Conservation (phyloP, 2,329 filamentous ascomycete species). For the Aureobasidium sp. region DNA sequence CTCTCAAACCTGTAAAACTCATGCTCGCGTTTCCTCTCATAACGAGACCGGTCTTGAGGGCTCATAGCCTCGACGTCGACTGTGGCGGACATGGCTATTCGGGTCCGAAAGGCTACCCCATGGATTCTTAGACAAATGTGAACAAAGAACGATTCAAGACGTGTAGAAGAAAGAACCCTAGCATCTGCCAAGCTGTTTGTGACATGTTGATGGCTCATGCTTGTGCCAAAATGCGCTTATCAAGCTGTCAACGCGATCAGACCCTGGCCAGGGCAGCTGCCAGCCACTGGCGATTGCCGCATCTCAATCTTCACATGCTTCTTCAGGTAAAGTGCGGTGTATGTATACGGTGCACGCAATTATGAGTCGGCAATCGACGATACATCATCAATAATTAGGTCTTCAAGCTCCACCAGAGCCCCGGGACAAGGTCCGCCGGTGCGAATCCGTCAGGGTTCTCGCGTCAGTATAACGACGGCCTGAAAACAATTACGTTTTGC, state of each 20-base stretch:
- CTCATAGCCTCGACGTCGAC: conserved; percentile 9
- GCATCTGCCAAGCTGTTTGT: conserved; percentile 10
- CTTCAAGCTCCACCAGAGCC: not conserved
- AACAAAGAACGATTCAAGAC: not conserved
- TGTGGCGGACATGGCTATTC: conserved; percentile 1
- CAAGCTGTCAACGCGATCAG: conserved; percentile 7
- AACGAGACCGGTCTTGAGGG: conserved; percentile 9
- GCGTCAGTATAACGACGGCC: not conserved
- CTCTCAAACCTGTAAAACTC: conserved; percentile 21
- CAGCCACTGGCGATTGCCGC: not conserved
- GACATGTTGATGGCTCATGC: conserved; percentile 8
- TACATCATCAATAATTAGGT: not conserved
- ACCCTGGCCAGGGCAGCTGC: conserved; percentile 2
- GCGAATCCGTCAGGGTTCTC: not conserved
- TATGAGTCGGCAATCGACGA: not conserved
- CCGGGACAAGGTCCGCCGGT: not conserved
- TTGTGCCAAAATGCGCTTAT: conserved; percentile 6
- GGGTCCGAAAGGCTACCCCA: not conserved
- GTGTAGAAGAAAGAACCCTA: not conserved
- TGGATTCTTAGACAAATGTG: not conserved
- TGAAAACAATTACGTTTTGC: no score
- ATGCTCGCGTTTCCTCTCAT: conserved; percentile 19
- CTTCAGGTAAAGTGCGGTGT: conserved; percentile 8
- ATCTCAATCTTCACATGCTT: not conserved
- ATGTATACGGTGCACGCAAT: not conserved